Conservation (phyloP, 2,329 filamentous ascomycete genomes). For the Botryotinia convoluta region DNA sequence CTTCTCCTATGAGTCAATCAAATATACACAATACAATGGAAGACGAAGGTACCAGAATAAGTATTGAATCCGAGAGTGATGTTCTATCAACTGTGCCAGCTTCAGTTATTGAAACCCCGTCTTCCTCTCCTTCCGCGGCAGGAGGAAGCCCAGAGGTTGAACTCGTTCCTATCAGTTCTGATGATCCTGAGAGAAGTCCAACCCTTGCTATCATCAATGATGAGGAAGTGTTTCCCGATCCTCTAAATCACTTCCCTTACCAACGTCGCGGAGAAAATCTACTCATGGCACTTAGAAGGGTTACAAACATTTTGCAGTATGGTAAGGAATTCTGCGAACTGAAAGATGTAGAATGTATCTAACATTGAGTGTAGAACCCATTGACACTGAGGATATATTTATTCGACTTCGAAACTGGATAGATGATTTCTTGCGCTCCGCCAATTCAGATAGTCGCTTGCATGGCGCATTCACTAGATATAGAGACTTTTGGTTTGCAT, state of each 20-base stretch:
- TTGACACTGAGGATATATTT: slow-evolving; percentile 47
- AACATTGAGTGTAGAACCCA: slow-evolving; percentile 41
- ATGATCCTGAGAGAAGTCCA: slow-evolving; percentile 35
- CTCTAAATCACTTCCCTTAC: slow-evolving; percentile 48
- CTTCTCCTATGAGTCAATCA: slow-evolving; percentile 42
- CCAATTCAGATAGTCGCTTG: slow-evolving; percentile 39
- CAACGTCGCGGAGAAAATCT: slow-evolving; percentile 27
- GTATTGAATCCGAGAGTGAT: slow-evolving; percentile 37
- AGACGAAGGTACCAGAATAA: slow-evolving; percentile 29
- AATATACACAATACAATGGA: slow-evolving; percentile 31
- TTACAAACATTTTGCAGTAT: slow-evolving; percentile 39
- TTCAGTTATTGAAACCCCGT: slow-evolving; percentile 33
- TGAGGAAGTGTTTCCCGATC: slow-evolving; percentile 40
- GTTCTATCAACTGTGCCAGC: slow-evolving; percentile 33
- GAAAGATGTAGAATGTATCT: background rate
- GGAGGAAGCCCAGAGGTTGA: slow-evolving; percentile 37
- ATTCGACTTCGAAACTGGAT: slow-evolving; percentile 51
- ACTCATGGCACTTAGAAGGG: slow-evolving; percentile 28
- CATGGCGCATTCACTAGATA: slow-evolving; percentile 47
- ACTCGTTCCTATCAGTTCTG: slow-evolving; percentile 31
- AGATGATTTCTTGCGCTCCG: slow-evolving; percentile 46
- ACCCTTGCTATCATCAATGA: slow-evolving; percentile 36
- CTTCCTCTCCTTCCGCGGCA: slow-evolving; percentile 34
- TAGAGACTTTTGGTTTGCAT: slow-evolving; percentile 49
- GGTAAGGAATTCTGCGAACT: slow-evolving; percentile 39